Evolutionary conservation across 129 eudicot species (phyloP).

Genomic region (Lactuca sativa): DNA sequence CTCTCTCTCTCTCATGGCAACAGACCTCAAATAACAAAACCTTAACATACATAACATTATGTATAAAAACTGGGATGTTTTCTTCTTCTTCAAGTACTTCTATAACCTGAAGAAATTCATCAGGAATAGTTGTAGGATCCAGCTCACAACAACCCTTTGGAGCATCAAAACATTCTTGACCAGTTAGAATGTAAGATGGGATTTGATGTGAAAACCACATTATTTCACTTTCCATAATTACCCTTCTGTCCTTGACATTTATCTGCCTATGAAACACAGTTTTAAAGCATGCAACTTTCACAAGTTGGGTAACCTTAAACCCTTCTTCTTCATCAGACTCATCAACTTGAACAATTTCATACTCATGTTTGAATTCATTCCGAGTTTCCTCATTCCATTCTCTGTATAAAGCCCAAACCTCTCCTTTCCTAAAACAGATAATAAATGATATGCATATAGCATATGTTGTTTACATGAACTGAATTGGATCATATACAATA

Average conservation of each 20-base stretch:
- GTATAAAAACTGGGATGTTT: background rate
- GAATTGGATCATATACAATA: background rate
- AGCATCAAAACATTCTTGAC: slow-evolving; percentile 48
- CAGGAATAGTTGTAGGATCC: slow-evolving; percentile 80
- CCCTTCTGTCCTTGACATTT: slow-evolving; percentile 44
- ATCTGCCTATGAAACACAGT: slow-evolving; percentile 69
- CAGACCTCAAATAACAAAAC: no score
- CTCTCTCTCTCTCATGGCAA: no score
- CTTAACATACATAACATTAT: no score
- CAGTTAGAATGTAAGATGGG: slow-evolving; percentile 57
- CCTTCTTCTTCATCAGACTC: slow-evolving; percentile 53
- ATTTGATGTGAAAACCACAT: slow-evolving; percentile 76
- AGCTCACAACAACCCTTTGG: slow-evolving; percentile 69
- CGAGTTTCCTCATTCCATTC: slow-evolving; percentile 61
- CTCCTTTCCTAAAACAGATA: slow-evolving; percentile 60
- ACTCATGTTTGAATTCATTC: slow-evolving; percentile 50
- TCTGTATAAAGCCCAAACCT: slow-evolving; percentile 78
- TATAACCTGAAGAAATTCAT: slow-evolving; percentile 60
- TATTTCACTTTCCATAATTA: slow-evolving; percentile 69
- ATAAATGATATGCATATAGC: background rate
- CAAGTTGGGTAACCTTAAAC: slow-evolving; percentile 57
- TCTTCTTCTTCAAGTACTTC: slow-evolving; percentile 41
- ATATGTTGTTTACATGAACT: background rate
- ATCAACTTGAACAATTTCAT: slow-evolving; percentile 68
- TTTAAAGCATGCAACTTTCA: slow-evolving; percentile 89